A percentile compares a stretch with the other conserved stretches of the same genome.
These are phyloP conservation scores for Ramalina intermedia DNA, from an alignment of 495 filamentous ascomycete species.

Conservation along the genomic window DNA sequence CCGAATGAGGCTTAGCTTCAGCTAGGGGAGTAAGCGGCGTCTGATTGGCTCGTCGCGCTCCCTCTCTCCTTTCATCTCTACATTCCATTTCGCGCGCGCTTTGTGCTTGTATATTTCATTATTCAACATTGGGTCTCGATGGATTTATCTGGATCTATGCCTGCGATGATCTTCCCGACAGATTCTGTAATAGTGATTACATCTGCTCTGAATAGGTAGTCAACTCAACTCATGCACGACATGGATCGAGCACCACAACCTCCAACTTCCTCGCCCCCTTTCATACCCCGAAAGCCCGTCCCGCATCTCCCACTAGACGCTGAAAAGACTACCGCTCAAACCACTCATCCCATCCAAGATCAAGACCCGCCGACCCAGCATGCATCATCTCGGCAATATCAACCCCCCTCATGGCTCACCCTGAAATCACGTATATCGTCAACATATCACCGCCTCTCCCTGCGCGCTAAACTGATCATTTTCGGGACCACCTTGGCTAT, in stretches of 20 bases:
- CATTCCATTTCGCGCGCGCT: too few relatives aligned
- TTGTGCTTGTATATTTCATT: too few relatives aligned
- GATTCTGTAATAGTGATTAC: too few relatives aligned
- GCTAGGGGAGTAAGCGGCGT: neutral
- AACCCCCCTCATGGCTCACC: neutral
- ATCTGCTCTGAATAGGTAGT: too few relatives aligned
- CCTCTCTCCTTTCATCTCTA: neutral
- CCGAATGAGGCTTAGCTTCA: neutral
- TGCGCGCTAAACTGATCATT: conserved; percentile 9
- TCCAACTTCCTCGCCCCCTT: too few relatives aligned
- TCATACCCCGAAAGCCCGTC: neutral
- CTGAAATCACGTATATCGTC: neutral
- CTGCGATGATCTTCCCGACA: too few relatives aligned
- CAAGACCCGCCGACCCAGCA: too few relatives aligned
- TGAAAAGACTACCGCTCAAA: neutral
- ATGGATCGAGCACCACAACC: too few relatives aligned
- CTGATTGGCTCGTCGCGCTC: neutral
- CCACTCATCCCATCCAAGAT: too few relatives aligned
- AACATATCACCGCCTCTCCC: neutral
- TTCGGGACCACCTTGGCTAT: conserved; percentile 21
- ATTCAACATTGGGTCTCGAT: too few relatives aligned
- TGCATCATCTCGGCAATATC: neutral
- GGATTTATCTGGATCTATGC: too few relatives aligned
- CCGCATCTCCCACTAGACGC: neutral
- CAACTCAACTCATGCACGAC: too few relatives aligned